These are phyloP conservation scores for Acacia concinna DNA, from an alignment of 331 rosid genomes.

Conservation along the genomic window DNA sequence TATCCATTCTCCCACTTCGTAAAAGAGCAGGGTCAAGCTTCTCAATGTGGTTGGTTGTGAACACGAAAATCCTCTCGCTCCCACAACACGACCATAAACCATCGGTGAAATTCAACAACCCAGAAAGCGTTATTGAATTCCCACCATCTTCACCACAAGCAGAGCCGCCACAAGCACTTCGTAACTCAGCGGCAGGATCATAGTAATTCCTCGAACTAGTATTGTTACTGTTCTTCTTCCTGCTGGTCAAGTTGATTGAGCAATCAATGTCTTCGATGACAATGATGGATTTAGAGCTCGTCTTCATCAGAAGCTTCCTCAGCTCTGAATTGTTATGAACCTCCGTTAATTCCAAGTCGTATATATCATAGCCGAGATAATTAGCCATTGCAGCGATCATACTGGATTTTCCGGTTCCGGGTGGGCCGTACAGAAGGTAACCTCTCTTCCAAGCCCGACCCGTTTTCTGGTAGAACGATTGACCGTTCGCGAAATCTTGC, in stretches of 20 bases:
- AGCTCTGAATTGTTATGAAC: slow-evolving; percentile 89
- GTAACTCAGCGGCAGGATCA: slow-evolving; percentile 37
- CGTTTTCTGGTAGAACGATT: slow-evolving; percentile 73
- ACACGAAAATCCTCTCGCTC: slow-evolving; percentile 92
- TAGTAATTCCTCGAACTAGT: slow-evolving; percentile 29
- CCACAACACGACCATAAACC: slow-evolving; percentile 99
- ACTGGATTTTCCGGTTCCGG: slow-evolving; percentile 91
- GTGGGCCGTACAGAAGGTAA: slow-evolving; percentile 87
- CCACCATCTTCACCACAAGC: slow-evolving; percentile 52
- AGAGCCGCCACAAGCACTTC: slow-evolving; percentile 35
- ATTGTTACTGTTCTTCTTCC: slow-evolving; percentile 42
- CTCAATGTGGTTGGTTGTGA: slow-evolving; percentile 95
- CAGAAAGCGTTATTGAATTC: slow-evolving; percentile 81
- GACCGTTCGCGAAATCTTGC: slow-evolving; percentile 70
- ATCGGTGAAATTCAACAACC: slow-evolving; percentile 86
- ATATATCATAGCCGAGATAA: slow-evolving; percentile 83
- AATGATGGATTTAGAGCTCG: slow-evolving; percentile 82
- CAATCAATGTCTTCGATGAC: slow-evolving; percentile 97
- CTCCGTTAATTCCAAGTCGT: slow-evolving; percentile 90
- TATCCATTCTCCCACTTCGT: slow-evolving; percentile 94
- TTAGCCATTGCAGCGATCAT: slow-evolving; percentile 99
- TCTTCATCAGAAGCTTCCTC: slow-evolving; percentile 87
- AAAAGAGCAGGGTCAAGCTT: slow-evolving; percentile 91
- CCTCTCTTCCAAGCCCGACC: slow-evolving; percentile 98
- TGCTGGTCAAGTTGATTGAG: slow-evolving; percentile 63